These are phyloP conservation scores for Ceratobasidium sp. DNA, from an alignment of 1,284 basidiomycete species.

Conservation along the genomic window DNA sequence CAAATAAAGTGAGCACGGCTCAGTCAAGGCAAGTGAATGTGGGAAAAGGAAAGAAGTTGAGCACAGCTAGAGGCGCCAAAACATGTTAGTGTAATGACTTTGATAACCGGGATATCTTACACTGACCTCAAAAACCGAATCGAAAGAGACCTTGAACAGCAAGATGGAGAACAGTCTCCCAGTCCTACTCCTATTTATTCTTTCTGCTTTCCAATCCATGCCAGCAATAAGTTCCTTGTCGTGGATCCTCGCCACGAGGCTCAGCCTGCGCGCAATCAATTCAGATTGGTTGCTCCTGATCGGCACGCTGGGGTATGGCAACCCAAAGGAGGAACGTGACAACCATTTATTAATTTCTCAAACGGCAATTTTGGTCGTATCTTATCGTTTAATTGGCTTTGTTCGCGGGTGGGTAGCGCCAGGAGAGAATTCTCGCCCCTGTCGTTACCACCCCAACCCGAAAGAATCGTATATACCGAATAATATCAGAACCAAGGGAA, in stretches of 20 bases:
- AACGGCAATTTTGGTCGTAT: background rate
- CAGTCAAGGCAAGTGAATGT: slow-evolving; percentile 19
- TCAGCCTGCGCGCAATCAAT: background rate
- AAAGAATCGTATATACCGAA: background rate
- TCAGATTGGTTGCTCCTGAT: background rate
- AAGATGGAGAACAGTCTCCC: slow-evolving; percentile 1
- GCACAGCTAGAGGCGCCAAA: slow-evolving; percentile 3
- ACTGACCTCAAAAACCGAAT: slow-evolving; percentile 13
- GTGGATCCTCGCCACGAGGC: slow-evolving; percentile 3
- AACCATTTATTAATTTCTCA: slow-evolving; percentile 2
- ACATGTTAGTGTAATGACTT: background rate
- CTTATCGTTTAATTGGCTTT: background rate
- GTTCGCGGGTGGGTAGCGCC: background rate
- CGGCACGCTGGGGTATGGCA: background rate
- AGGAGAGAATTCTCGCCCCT: background rate
- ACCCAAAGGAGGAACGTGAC: background rate
- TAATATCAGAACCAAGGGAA: background rate
- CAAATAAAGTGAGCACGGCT: slow-evolving; percentile 23
- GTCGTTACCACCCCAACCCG: background rate
- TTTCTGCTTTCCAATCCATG: background rate
- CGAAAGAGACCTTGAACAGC: slow-evolving; percentile 20
- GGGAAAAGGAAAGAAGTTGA: slow-evolving; percentile 25
- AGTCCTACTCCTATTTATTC: background rate
- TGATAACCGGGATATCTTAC: background rate
- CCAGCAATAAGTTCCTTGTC: background rate